Conservation (phyloP, 257 asterid genomes). For the Capsicum chinense region DNA sequence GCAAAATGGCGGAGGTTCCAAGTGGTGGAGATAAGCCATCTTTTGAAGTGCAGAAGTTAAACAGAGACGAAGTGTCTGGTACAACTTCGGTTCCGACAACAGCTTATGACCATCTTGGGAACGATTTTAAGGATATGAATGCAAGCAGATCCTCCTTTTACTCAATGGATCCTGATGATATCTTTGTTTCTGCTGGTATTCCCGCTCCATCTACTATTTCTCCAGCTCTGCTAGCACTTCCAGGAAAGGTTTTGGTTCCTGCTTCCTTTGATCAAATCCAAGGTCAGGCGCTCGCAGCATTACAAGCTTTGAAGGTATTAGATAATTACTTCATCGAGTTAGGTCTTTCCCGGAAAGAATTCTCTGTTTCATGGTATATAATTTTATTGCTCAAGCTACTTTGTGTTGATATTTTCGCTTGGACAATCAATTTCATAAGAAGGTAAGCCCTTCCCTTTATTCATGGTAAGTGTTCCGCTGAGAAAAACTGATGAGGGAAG, state of each 20-base stretch:
- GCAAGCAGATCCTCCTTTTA: slow-evolving; percentile 48
- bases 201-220: slow-evolving; percentile 95
- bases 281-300: slow-evolving; percentile 81
- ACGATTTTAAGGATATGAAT: slow-evolving; percentile 43
- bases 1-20: slow-evolving; percentile 39
- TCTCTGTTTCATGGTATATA: not conserved
- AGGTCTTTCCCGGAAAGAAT: not conserved
- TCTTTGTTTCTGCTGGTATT: slow-evolving; percentile 77
- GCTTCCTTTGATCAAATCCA: slow-evolving; percentile 94
- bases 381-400: not conserved
- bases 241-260: slow-evolving; percentile 95
- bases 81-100: slow-evolving; percentile 44
- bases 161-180: slow-evolving; percentile 53
- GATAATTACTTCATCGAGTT: not conserved
- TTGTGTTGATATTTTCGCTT: not conserved
- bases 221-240: slow-evolving; percentile 70
- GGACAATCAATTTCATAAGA: not conserved
- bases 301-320: slow-evolving; percentile 73
- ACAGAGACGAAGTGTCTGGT: slow-evolving; percentile 44
- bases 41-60: slow-evolving; percentile 37
- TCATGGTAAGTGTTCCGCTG: not conserved
- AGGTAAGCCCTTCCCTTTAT: not conserved
- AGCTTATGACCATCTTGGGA: slow-evolving; percentile 51
- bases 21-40: slow-evolving; percentile 47
- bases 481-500: slow-evolving; percentile 15